Conservation (phyloP, 2,329 filamentous ascomycete species). For the Fusarium citri region DNA sequence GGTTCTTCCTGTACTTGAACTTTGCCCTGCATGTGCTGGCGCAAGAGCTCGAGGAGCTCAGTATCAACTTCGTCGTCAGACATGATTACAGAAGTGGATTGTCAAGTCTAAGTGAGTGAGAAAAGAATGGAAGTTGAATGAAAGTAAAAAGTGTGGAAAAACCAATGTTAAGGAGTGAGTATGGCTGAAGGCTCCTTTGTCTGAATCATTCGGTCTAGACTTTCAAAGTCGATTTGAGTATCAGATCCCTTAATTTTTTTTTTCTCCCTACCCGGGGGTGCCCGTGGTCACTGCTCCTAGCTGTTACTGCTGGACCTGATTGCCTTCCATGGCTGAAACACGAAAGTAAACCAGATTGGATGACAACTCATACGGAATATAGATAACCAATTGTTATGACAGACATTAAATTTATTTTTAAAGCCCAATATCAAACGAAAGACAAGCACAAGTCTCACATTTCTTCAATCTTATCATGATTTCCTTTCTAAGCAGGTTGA, state of each 20-base stretch:
- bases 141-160: constrained; percentile 4
- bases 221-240: constrained; percentile 16
- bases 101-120: neutral
- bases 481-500: neutral
- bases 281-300: constrained; percentile 11
- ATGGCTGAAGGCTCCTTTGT: constrained; percentile 23
- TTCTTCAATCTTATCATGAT: neutral
- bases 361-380: neutral
- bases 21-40: constrained; percentile 78
- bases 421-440: neutral
- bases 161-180: constrained; percentile 26
- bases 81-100: constrained; percentile 61
- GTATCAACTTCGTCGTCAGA: constrained; percentile 92
- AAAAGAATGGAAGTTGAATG: neutral
- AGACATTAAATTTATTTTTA: neutral
- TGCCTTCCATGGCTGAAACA: constrained; percentile 17
- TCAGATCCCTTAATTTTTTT: constrained; percentile 35
- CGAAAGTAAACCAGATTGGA: constrained; percentile 2
- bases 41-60: constrained; percentile 86
- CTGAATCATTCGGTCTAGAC: constrained; percentile 37
- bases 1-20: constrained; percentile 67
- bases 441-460: neutral
- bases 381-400: constrained; percentile 1
- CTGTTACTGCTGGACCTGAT: neutral
- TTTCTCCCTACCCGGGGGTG: neutral